A percentile compares a stretch with the other conserved stretches of the same genome.
These are phyloP conservation scores for Posidonia oceanica DNA, from an alignment of 116 monocot genomes.

Conservation along the genomic window DNA sequence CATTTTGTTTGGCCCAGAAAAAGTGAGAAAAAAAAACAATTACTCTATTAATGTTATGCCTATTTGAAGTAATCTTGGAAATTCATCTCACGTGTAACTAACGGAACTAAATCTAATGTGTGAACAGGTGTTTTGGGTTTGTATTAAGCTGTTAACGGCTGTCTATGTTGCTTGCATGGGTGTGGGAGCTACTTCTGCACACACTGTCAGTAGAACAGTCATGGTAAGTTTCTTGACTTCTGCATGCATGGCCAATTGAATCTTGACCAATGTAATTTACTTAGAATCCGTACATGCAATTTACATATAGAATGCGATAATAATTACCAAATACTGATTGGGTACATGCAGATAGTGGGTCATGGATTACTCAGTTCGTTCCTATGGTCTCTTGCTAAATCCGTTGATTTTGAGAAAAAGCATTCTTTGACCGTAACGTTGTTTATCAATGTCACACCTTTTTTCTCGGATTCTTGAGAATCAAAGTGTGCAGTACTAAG, in stretches of 20 bases:
- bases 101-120: not conserved
- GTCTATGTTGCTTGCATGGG: not conserved
- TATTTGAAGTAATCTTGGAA: not conserved
- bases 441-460: too few species aligned
- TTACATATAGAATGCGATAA: not conserved
- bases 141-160: not conserved
- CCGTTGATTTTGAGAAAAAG: not conserved
- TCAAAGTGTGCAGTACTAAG: too few species aligned
- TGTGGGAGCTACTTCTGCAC: constrained; percentile 1
- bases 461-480: too few species aligned
- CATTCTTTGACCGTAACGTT: not conserved
- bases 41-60: not conserved
- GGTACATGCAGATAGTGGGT: not conserved
- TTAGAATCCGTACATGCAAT: not conserved
- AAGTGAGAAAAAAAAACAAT: not conserved
- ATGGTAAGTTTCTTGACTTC: not conserved
- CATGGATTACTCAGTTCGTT: not conserved
- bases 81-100: not conserved
- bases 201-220: not conserved
- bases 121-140: constrained; percentile 3
- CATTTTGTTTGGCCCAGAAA: not conserved
- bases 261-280: not conserved
- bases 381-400: not conserved
- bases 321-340: not conserved
- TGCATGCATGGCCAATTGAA: not conserved